Evolutionary conservation across 495 filamentous ascomycete species (phyloP).

Genomic region (Penicillium diatomitis): DNA sequence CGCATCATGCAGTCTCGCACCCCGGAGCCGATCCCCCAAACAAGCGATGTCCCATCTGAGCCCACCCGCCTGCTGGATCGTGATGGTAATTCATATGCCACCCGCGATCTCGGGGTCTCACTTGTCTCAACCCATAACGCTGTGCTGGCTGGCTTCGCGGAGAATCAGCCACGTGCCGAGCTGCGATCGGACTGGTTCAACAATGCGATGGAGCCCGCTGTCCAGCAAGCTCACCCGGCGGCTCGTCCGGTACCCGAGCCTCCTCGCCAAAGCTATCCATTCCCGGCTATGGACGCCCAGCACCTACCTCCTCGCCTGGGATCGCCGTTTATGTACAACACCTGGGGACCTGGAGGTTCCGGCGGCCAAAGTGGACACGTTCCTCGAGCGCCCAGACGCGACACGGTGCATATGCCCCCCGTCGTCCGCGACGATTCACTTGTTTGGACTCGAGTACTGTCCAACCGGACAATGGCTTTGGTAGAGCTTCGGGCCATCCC

Average conservation of each 20-base stretch:
- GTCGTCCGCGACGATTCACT: constrained; percentile 39
- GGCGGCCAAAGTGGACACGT: constrained; percentile 22
- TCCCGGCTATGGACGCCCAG: constrained; percentile 14
- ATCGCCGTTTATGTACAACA: constrained; percentile 49
- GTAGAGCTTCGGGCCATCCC: background rate
- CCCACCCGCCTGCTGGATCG: background rate
- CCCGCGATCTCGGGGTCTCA: constrained; percentile 78
- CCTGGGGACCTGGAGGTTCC: constrained; percentile 45
- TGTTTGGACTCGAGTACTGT: constrained; percentile 38
- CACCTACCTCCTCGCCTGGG: constrained; percentile 34
- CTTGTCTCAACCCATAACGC: constrained; percentile 70
- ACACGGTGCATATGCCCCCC: constrained; percentile 38
- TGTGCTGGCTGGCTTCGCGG: constrained; percentile 56
- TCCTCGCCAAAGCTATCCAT: constrained; percentile 7
- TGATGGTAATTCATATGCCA: constrained; percentile 39
- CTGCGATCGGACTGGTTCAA: constrained; percentile 28
- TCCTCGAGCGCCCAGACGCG: constrained; percentile 24
- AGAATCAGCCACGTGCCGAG: constrained; percentile 18
- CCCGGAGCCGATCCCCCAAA: constrained; percentile 60
- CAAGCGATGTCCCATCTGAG: constrained; percentile 21
- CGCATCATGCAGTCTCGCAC: constrained; percentile 63
- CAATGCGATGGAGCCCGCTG: constrained; percentile 14
- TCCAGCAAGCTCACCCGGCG: background rate
- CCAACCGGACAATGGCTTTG: constrained; percentile 44
- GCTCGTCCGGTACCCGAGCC: background rate